A percentile compares a stretch with the other conserved stretches of the same genome.
These are phyloP conservation scores for Capsicum chinense DNA, from an alignment of 257 asterid species.

Conservation along the genomic window DNA sequence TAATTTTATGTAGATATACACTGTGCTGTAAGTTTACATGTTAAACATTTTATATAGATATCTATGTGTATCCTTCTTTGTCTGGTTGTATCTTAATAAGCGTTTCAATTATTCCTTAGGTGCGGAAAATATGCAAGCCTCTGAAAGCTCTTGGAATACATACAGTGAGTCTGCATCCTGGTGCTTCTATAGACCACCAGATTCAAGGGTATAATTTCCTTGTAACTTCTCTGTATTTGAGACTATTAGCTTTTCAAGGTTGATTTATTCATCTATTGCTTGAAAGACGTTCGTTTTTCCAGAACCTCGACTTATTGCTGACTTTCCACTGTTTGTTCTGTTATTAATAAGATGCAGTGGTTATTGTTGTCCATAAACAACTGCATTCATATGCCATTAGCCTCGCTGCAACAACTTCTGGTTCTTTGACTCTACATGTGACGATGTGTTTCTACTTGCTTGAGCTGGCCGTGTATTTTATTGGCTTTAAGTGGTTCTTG, in stretches of 20 bases:
- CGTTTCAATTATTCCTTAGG: conserved; percentile 49
- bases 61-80: not conserved
- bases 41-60: not conserved
- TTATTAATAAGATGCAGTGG: not conserved
- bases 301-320: not conserved
- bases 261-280: conserved; percentile 17
- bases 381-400: not conserved
- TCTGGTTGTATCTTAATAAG: conserved; percentile 17
- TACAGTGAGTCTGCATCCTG: conserved; percentile 78
- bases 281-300: not conserved
- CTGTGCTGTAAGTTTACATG: conserved; percentile 4
- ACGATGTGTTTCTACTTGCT: not conserved
- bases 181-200: conserved; percentile 87
- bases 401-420: not conserved
- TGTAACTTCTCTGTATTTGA: not conserved
- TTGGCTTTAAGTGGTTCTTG: not conserved
- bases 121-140: conserved; percentile 67
- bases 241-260: not conserved
- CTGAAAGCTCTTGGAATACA: conserved; percentile 64
- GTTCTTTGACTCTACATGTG: not conserved
- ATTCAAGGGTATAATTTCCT: conserved; percentile 55
- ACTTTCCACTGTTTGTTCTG: not conserved
- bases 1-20: not conserved
- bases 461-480: not conserved
- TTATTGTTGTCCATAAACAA: not conserved